Evolutionary conservation across 2,329 filamentous ascomycete genomes (phyloP), one percentile per base, ranked within the genome.

Genomic region (Aaosphaeria arxii): DNA sequence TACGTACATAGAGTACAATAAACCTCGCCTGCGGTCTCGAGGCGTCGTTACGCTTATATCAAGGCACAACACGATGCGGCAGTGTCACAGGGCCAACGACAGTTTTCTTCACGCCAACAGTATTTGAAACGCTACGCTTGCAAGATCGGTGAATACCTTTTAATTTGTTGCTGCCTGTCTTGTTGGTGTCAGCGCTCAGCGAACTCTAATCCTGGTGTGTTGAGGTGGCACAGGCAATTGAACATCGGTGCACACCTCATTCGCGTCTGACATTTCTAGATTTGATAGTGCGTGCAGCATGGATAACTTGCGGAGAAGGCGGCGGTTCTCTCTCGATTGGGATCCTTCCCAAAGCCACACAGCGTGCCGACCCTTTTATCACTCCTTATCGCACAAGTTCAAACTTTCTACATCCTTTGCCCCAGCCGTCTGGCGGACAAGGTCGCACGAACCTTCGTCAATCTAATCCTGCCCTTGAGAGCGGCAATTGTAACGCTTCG

Each of bases 371-470:
- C 17, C 17, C 17, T 24, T 24, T 24, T 24, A 24, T 24, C 17
- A 24, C 17, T 24, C 17, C 17, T 3, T 24, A 24, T 24, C 17
- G 17, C 17, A 24, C 17, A 24, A 24, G 17, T 24, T 24, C 17
- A 24, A 24, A 24, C 17, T 24, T 24, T 24, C 17, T 3, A 24
- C 17, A 24, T 24, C 17, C 17, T 24, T 24, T 51, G 53, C 48
- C 48, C 36, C 46, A 40, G 5, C 7, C 46, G 29, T 39, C 43
- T 35, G 39, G 42, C 40, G 54, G 49, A 48, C 49, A 51, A 44
- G 54, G 55, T 61, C 48, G 58, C 54, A 66, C 62, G 57, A 43
- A 44, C 7, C 44, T 49, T 67, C 63, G 65, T 67, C 55, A 65
- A 67, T 66, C 64, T 63, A 57, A 59, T 51, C 49, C 43, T 54